phyloP scores from a whole-genome alignment of 371 early-diverging fungal genomes.

The Apophysomyces ossiformis region DNA sequence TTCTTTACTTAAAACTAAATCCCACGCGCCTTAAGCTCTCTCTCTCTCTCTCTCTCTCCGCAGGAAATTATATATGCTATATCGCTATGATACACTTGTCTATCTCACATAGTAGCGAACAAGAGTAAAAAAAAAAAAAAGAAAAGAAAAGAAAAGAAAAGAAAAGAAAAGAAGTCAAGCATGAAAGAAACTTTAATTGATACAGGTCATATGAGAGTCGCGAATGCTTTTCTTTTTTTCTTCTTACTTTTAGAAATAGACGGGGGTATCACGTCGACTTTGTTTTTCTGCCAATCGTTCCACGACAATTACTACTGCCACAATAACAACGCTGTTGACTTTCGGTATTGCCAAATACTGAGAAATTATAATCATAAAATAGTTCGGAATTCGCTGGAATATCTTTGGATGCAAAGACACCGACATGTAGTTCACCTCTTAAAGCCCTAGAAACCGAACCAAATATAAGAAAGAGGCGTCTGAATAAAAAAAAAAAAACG shows the following conservation, averaged over 20 bases:
- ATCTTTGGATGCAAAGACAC: conserved; percentile 77
- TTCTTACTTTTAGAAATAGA: not conserved
- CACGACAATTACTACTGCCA: conserved; percentile 72
- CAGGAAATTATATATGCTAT: not conserved
- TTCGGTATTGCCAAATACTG: conserved; percentile 66
- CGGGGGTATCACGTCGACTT: conserved; percentile 12
- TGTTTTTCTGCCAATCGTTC: conserved; percentile 58
- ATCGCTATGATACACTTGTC: no score
- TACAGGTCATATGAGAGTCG: no score
- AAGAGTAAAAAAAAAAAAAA: no score
- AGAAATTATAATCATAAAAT: conserved; percentile 89
- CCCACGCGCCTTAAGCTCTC: not conserved
- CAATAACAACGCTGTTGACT: conserved; percentile 72
- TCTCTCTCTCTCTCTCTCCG: not conserved
- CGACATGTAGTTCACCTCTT: conserved; percentile 75
- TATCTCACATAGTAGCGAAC: no score
- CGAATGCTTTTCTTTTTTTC: not conserved
- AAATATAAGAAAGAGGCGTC: conserved; percentile 1
- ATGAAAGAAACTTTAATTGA: not conserved
- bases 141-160: conserved; percentile 2
- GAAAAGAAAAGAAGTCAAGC: not conserved
- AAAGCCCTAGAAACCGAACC: conserved; percentile 50
- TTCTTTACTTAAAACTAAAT: no score
- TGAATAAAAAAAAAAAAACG: not conserved
- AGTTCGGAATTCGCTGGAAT: conserved; percentile 78